These are phyloP conservation scores for Eimeria sp. DNA, from an alignment of 169 alveolate genomes.

Conservation along the genomic window DNA sequence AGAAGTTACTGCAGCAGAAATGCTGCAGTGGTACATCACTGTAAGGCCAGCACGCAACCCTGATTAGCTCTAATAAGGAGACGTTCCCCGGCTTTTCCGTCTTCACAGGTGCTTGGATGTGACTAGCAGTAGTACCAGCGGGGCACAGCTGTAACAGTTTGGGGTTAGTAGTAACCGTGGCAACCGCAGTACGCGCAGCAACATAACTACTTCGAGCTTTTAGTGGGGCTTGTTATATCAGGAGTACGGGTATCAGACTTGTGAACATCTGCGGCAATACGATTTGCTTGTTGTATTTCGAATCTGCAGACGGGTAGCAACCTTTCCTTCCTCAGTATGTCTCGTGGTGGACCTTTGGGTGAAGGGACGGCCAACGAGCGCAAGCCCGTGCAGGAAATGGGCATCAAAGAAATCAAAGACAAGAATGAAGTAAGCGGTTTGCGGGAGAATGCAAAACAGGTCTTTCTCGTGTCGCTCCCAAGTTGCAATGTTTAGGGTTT, in stretches of 20 bases:
- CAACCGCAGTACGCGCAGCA: background rate
- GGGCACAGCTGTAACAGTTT: background rate
- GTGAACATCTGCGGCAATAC: background rate
- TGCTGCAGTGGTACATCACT: slow-evolving; percentile 79
- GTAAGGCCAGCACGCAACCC: slow-evolving; percentile 26
- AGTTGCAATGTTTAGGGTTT: background rate
- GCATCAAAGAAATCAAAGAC: slow-evolving; percentile 34
- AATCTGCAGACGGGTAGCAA: slow-evolving; percentile 58
- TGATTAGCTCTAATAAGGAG: background rate
- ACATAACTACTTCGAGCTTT: background rate
- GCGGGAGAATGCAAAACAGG: background rate
- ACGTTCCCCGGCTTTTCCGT: background rate
- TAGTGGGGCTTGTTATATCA: background rate
- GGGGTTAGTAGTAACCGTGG: background rate
- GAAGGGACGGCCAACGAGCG: slow-evolving; percentile 39
- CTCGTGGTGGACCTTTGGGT: slow-evolving; percentile 24
- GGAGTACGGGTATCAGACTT: background rate
- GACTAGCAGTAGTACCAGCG: background rate
- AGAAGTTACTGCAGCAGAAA: slow-evolving; percentile 19
- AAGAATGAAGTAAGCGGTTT: slow-evolving; percentile 31
- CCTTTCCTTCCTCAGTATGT: slow-evolving; percentile 48
- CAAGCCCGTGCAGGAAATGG: slow-evolving; percentile 69
- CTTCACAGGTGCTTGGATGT: background rate
- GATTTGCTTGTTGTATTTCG: background rate
- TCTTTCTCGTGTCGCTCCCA: background rate